phyloP scores from a whole-genome alignment of 768 basidiomycete species.

The Russula vinacea region DNA sequence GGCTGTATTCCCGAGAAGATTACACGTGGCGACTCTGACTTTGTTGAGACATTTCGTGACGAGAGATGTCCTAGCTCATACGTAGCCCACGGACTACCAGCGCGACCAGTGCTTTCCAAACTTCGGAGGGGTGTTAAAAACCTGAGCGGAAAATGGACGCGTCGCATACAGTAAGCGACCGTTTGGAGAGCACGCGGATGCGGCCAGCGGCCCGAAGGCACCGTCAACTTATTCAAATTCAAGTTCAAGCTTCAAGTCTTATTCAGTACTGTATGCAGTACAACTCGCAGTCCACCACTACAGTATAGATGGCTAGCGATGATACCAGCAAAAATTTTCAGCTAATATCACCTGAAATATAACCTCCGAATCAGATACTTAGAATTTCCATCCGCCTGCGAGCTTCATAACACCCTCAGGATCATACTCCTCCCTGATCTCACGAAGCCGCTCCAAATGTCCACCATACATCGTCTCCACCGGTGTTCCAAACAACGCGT shows the following conservation, averaged over 20 bases:
- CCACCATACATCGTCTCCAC: constrained; percentile 11
- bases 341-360: too few species aligned
- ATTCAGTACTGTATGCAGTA: too few species aligned
- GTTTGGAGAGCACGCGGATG: too few species aligned
- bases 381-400: constrained; percentile 20
- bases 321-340: too few species aligned
- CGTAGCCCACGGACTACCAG: not conserved
- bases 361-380: not conserved
- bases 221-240: too few species aligned
- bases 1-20: constrained; percentile 94
- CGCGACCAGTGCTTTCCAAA: too few species aligned
- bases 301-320: too few species aligned
- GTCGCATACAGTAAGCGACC: too few species aligned
- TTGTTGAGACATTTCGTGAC: constrained; percentile 5
- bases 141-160: constrained; percentile 12
- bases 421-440: constrained; percentile 13
- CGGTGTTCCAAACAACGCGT: constrained; percentile 12
- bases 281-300: too few species aligned
- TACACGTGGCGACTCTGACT: constrained; percentile 37
- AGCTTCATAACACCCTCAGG: constrained; percentile 14
- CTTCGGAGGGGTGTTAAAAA: not conserved
- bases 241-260: too few species aligned
- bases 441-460: constrained; percentile 11
- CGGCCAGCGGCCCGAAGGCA: too few species aligned
- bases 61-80: not conserved